Evolutionary conservation across 192 early-diverging fungal genomes (phyloP), one percentile per base, ranked within the genome.

Genomic region (Coemansia sp.): DNA sequence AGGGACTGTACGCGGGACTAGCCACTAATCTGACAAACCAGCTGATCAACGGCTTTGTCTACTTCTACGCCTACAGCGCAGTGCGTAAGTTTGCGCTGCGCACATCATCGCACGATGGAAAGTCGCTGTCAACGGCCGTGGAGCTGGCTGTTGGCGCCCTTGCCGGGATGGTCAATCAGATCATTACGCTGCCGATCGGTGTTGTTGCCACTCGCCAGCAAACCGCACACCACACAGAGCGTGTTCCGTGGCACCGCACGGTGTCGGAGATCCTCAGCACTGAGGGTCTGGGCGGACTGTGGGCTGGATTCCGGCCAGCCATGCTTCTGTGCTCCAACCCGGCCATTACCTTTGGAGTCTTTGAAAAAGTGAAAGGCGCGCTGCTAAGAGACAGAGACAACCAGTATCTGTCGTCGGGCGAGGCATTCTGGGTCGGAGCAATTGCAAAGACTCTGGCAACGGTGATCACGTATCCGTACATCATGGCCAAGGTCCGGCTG

Each of bases 401-500:
- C 10, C 79, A 79, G 74, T 66, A 62, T 18, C 70, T 99, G 68
- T 80, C 88, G 12, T 86, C 93, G 16, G 88, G 86, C n/a, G 85
- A 95, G 69, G 90, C 91, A n/a, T 99, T 99, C 68, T 82, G 91
- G 73, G 88, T 94, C 39, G 96, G 95, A n/a, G 98, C 97, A 11
- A 55, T 97, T 32, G 87, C 92, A 42, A 99, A 99, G 71, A 94
- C 95, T 0, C 76, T 99, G 73, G 97, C 92, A 8, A 94, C 93
- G 21, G 77, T 91, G 13, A 71, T 91, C 58, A 92, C 89, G 16
- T 94, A 99, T 68, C 96, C 97, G 22, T 99, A 98, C 71, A 99
- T 99, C 76, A 98, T 99, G 97, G 97, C 97, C 49, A 99, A 99
- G 70, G 94, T 98, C 21, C 84, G 95, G 56, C 87, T 99, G 66